A percentile compares a stretch with the other conserved stretches of the same genome.
Conservation (phyloP, 768 basidiomycete species). For the Russula vinacea region DNA sequence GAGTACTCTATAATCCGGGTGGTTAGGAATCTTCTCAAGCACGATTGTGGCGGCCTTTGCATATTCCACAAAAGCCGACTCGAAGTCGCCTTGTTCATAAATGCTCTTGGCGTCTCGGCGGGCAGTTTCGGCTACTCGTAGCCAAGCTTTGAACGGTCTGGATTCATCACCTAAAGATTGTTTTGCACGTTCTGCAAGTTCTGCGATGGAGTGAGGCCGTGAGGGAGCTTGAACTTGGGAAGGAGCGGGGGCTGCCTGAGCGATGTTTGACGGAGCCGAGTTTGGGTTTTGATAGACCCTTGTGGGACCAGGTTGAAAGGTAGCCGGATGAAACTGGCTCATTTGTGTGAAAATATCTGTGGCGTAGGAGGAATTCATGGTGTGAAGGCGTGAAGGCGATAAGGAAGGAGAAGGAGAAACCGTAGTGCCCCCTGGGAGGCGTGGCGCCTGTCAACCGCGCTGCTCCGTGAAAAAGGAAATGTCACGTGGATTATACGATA, state of each 20-base stretch:
- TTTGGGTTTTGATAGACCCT: constrained; percentile 22
- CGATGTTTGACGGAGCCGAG: constrained; percentile 12
- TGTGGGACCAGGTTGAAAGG: constrained; percentile 8
- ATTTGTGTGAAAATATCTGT: constrained; percentile 12
- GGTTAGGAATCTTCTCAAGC: constrained; percentile 72
- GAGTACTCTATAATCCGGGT: constrained; percentile 58
- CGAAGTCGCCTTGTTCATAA: constrained; percentile 51
- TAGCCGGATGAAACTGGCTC: constrained; percentile 20
- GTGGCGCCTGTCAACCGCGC: background rate
- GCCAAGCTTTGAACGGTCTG: constrained; percentile 61
- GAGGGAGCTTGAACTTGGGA: background rate
- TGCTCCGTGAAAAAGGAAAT: constrained; percentile 8
- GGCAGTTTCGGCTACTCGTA: constrained; percentile 61
- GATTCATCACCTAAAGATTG: constrained; percentile 54
- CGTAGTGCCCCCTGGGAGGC: constrained; percentile 3
- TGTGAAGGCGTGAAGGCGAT: constrained; percentile 2
- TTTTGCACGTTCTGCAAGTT: constrained; percentile 62
- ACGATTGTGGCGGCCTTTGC: constrained; percentile 76
- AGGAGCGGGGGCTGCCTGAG: constrained; percentile 6
- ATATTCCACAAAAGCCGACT: constrained; percentile 67
- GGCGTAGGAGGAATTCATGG: constrained; percentile 16
- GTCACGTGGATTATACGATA: constrained; percentile 14
- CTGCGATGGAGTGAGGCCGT: constrained; percentile 54
- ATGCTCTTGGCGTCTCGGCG: constrained; percentile 41
- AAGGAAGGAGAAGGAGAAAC: background rate